These are phyloP conservation scores for Phytopythium litorale DNA, from an alignment of 352 stramenopile genomes.

Conservation along the genomic window DNA sequence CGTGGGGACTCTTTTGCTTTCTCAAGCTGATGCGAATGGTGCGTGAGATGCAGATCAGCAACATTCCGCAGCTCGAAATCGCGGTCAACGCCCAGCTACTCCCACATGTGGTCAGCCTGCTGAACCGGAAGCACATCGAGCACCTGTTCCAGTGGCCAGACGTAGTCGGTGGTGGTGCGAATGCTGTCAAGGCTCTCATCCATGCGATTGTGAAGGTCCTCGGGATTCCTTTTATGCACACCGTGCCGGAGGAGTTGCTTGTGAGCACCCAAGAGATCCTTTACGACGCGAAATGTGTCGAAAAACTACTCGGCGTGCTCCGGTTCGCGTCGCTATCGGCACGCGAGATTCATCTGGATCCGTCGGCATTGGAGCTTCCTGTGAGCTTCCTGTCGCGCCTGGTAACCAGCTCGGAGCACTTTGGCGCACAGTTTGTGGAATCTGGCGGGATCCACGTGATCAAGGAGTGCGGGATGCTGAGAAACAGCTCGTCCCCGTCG, in stretches of 20 bases:
- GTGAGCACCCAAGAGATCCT: constrained; percentile 67
- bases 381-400: constrained; percentile 83
- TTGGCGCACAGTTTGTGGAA: constrained; percentile 75
- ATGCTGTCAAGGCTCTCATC: constrained; percentile 79
- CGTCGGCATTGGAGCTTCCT: constrained; percentile 58
- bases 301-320: constrained; percentile 61
- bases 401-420: constrained; percentile 82
- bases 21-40: constrained; percentile 78
- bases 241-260: constrained; percentile 56
- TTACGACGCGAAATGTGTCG: constrained; percentile 63
- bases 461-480: constrained; percentile 64
- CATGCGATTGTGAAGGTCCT: constrained; percentile 84
- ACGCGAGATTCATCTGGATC: constrained; percentile 46
- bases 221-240: constrained; percentile 73
- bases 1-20: constrained; percentile 82
- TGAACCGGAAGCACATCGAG: constrained; percentile 54
- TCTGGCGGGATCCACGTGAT: constrained; percentile 62
- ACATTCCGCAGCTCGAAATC: constrained; percentile 29
- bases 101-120: constrained; percentile 50
- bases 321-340: constrained; percentile 51
- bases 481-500: constrained; percentile 35
- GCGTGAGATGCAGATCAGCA: constrained; percentile 53
- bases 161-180: constrained; percentile 65
- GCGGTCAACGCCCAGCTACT: constrained; percentile 56
- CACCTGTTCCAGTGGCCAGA: constrained; percentile 75